These are phyloP conservation scores for Debaryomycetaceae sp. DNA, from an alignment of 1,139 yeast genomes.

Conservation along the genomic window DNA sequence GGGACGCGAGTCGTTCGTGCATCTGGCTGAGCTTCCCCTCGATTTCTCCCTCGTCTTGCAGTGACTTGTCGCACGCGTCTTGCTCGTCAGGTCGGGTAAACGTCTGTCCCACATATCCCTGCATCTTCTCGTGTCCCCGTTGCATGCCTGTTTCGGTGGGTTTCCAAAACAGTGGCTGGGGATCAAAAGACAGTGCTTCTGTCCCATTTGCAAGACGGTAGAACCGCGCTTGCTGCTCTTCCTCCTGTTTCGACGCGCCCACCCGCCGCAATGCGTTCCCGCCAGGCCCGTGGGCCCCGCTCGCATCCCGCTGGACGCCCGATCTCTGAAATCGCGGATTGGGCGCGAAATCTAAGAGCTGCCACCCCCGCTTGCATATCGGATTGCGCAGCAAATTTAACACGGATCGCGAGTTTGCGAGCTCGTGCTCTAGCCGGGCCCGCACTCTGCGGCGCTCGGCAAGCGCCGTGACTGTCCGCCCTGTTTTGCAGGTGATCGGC, in stretches of 20 bases:
- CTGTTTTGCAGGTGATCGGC: no score
- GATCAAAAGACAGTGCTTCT: slow-evolving; percentile 8
- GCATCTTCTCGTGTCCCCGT: slow-evolving; percentile 18
- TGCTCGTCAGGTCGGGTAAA: slow-evolving; percentile 5
- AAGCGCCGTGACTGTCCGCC: no score
- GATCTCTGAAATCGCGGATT: slow-evolving; percentile 22
- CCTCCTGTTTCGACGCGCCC: slow-evolving; percentile 22
- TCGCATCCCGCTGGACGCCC: slow-evolving; percentile 5
- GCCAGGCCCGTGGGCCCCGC: background rate
- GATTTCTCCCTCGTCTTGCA: slow-evolving; percentile 9
- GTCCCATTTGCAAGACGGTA: slow-evolving; percentile 31
- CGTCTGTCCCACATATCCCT: slow-evolving; percentile 19
- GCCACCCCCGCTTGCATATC: no score
- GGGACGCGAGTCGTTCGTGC: slow-evolving; percentile 41
- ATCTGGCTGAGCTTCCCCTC: slow-evolving; percentile 14
- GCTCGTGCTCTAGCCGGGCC: no score
- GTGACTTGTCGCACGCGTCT: slow-evolving; percentile 8
- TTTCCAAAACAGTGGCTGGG: background rate
- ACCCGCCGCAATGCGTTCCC: slow-evolving; percentile 10
- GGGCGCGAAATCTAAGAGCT: slow-evolving; percentile 35
- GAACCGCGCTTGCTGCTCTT: slow-evolving; percentile 5
- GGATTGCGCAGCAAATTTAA: no score
- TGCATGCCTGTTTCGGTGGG: slow-evolving; percentile 6
- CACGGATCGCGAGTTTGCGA: no score
- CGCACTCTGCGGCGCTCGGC: no score